Evolutionary conservation across 495 filamentous ascomycete species (phyloP), one percentile per base, ranked within the genome.

Genomic region (Venustampulla echinocandica): DNA sequence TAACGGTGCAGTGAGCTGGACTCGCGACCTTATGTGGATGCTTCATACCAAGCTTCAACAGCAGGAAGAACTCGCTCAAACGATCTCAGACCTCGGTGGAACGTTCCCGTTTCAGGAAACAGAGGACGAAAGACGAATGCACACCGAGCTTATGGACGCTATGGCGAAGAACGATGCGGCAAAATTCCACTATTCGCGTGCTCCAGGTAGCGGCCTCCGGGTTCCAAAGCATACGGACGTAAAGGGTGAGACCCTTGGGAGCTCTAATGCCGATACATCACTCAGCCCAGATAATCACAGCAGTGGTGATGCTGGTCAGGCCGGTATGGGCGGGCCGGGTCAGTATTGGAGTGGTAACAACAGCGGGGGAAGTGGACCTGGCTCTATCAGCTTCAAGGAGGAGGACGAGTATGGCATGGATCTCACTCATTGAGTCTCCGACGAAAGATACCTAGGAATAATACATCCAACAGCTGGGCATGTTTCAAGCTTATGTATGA

Each of bases 1-100:
- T 44, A 97, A 97, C 60, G 92, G 92, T 22, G 85, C 92, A 13
- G 92, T 98, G 38, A 84, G 85, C 64, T 98, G 92, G 92, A 95
- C 84, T 49, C 81, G 90, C 36, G 92, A 98, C 65, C 69, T 98
- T 34, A 97, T 98, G 92, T 97, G 92, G 92, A 76, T 89, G 61
- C 68, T 95, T 30, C 77, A 93, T 54, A 67, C 82, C 50, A 94
- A 95, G 64, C 70, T 90, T 40, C 80, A 90, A 56, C 88, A 95
- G 59, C 84, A 95, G 60, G 78, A 88, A 15, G 82, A 95, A 53
- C 75, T 96, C 32, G 75, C 79, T 35, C 81, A 89, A 42, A 65
- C 80, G 36, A 77, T 97, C 47, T 62, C 70, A 25, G 79, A 78
- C 39, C 69, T 85, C 0, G 88, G 88, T 17, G 80, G 79, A 14